Evolutionary conservation across 257 asterid genomes (phyloP).

Genomic region (Scutellaria galericulata): DNA sequence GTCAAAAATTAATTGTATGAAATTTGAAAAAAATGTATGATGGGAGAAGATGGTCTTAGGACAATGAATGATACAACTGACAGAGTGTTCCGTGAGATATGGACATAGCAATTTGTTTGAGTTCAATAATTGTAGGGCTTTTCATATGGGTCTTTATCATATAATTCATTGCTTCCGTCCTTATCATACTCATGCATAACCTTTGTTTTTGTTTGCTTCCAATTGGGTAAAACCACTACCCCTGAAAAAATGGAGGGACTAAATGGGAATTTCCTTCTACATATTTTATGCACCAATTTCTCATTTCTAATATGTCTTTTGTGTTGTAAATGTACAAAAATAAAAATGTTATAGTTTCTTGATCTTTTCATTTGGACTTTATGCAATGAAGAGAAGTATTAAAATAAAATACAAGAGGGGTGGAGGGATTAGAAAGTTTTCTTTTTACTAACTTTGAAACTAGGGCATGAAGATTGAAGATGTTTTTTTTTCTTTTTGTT

Average conservation of each 20-base stretch:
- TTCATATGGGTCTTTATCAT: constrained; percentile 31
- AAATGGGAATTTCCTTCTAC: not conserved
- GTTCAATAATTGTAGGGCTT: constrained; percentile 28
- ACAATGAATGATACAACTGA: constrained; percentile 37
- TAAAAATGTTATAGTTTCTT: too few relatives aligned
- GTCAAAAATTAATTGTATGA: not conserved
- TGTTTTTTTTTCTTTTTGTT: too few relatives aligned
- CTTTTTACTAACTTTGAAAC: too few relatives aligned
- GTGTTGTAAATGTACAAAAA: too few relatives aligned
- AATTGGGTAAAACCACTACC: not conserved
- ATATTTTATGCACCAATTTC: too few relatives aligned
- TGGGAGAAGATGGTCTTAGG: not conserved
- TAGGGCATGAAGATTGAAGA: too few relatives aligned
- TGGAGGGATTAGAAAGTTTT: too few relatives aligned
- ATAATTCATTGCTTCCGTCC: constrained; percentile 32
- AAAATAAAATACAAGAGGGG: too few relatives aligned
- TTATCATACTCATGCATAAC: constrained; percentile 23
- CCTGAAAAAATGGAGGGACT: not conserved
- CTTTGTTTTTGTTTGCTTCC: constrained; percentile 28
- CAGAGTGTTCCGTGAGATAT: constrained; percentile 36
- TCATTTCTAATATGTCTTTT: too few relatives aligned
- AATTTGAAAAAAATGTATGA: not conserved
- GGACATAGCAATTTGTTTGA: constrained; percentile 31
- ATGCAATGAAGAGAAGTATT: too few relatives aligned
- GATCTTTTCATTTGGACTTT: too few relatives aligned